Evolutionary conservation across 2,329 filamentous ascomycete genomes (phyloP).

Genomic region (Clonostachys chloroleuca): DNA sequence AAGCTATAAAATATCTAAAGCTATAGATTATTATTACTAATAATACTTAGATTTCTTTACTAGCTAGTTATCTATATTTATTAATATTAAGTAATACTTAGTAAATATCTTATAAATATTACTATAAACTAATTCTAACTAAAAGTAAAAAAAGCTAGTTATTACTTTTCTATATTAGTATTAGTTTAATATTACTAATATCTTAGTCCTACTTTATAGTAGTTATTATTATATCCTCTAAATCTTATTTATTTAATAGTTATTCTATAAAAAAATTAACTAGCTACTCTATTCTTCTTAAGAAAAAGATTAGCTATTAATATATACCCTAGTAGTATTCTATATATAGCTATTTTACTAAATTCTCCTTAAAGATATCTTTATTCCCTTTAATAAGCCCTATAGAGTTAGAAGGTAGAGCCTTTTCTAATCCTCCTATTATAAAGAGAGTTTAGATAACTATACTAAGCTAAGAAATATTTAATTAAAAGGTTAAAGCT

Average conservation of each 20-base stretch:
- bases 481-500: too few relatives aligned
- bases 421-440: background rate
- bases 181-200: background rate
- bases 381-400: background rate
- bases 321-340: background rate
- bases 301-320: background rate
- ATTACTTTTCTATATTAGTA: background rate
- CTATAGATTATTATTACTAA: too few relatives aligned
- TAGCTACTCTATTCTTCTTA: background rate
- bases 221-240: too few relatives aligned
- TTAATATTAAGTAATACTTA: background rate
- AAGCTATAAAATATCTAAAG: too few relatives aligned
- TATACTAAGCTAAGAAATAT: background rate
- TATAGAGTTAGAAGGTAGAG: background rate
- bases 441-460: background rate
- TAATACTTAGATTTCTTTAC: too few relatives aligned
- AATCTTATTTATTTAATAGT: too few relatives aligned
- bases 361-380: background rate
- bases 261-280: background rate
- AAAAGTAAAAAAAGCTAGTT: background rate
- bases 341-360: background rate
- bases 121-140: background rate
- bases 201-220: background rate
- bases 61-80: too few relatives aligned
- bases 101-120: background rate